Conservation (phyloP, 2,329 filamentous ascomycete species). For the Cercospora sojina region DNA sequence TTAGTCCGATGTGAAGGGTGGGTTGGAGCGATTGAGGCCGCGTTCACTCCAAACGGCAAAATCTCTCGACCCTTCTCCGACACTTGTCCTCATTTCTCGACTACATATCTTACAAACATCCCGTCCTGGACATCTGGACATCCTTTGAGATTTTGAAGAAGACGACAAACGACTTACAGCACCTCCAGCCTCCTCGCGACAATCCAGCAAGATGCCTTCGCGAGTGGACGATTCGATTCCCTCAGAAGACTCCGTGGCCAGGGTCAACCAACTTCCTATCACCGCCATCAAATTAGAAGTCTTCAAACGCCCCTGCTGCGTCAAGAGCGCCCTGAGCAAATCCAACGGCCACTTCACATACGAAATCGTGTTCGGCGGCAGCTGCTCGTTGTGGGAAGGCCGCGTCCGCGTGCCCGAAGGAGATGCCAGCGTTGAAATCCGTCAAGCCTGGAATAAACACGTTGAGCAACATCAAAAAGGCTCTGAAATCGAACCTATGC, state of each 20-base stretch:
- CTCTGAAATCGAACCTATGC: neutral
- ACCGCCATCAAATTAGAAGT: neutral
- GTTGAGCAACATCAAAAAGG: neutral
- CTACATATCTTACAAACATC: neutral
- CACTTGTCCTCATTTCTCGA: neutral
- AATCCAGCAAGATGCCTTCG: neutral
- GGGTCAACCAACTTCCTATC: neutral
- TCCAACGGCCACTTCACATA: conserved; percentile 4
- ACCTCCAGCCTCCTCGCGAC: neutral
- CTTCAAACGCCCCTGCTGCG: neutral
- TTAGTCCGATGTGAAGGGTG: neutral
- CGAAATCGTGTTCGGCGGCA: neutral
- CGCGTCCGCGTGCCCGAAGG: conserved; percentile 27
- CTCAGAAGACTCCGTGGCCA: neutral
- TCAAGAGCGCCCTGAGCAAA: neutral
- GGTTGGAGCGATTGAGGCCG: neutral
- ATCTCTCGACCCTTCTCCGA: neutral
- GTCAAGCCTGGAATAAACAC: conserved; percentile 2
- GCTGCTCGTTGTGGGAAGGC: conserved; percentile 34
- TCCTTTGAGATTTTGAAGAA: neutral
- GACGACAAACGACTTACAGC: neutral
- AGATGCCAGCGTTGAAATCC: neutral
- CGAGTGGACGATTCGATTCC: neutral
- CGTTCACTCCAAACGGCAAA: neutral
- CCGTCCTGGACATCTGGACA: neutral